Percentiles rank a stretch among this genome's conserved stretches.
Evolutionary conservation across 2,329 filamentous ascomycete genomes (phyloP).

Genomic region (Orbilia javanica): DNA sequence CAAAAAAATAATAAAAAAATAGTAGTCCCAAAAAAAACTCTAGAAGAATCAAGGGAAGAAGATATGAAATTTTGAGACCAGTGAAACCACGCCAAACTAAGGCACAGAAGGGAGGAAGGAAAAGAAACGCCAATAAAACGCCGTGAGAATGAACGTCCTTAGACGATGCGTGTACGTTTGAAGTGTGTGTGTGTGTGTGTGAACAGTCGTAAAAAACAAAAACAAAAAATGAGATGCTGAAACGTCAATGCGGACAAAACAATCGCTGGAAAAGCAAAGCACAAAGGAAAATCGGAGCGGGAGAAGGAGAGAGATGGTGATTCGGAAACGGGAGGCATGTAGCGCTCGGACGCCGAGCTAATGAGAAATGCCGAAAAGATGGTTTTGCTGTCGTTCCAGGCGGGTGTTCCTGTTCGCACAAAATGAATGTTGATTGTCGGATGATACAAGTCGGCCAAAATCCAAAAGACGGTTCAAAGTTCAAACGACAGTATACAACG

Average conservation of each 20-base stretch:
- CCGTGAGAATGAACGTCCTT: constrained; percentile 44
- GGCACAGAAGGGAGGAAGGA: not conserved
- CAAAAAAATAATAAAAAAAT: constrained; percentile 23
- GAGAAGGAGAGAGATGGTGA: constrained; percentile 5
- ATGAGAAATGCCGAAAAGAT: constrained; percentile 3
- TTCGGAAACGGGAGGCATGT: not conserved
- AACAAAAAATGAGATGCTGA: constrained; percentile 34
- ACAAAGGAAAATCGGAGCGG: not conserved
- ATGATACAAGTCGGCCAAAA: not conserved
- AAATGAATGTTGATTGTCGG: not conserved
- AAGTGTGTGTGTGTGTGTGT: constrained; percentile 27
- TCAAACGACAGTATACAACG: constrained; percentile 7
- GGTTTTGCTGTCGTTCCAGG: not conserved
- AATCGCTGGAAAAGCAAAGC: constrained; percentile 33
- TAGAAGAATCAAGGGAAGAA: constrained; percentile 12
- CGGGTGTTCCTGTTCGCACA: not conserved
- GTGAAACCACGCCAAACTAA: constrained; percentile 31
- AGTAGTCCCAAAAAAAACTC: constrained; percentile 30
- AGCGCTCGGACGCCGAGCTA: constrained; percentile 22
- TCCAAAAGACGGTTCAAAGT: not conserved
- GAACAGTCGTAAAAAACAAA: constrained; percentile 35
- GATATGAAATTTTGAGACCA: constrained; percentile 29
- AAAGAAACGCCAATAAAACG: constrained; percentile 51
- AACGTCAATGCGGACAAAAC: constrained; percentile 34
- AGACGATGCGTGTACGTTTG: constrained; percentile 58